Conservation (phyloP, 2,329 filamentous ascomycete genomes). For the Trichophyton benhamiae region DNA sequence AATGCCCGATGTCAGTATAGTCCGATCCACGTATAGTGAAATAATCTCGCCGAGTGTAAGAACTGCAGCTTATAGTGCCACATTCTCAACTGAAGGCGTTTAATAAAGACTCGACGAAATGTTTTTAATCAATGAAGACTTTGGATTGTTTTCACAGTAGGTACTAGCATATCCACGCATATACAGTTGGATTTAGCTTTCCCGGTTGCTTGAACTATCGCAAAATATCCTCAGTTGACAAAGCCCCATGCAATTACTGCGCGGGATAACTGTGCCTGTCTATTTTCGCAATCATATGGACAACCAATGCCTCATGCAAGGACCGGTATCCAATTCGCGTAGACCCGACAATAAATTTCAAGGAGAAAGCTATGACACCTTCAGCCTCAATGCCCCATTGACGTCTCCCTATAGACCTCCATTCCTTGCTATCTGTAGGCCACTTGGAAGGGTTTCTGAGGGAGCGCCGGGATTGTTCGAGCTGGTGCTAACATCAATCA, state of each 20-base stretch:
- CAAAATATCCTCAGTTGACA: constrained; percentile 56
- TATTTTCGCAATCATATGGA: constrained; percentile 21
- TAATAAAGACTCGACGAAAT: constrained; percentile 63
- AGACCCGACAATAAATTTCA: constrained; percentile 59
- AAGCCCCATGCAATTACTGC: constrained; percentile 48
- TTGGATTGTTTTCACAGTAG: constrained; percentile 14
- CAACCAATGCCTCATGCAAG: constrained; percentile 9
- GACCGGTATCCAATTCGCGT: constrained; percentile 18
- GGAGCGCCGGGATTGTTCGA: constrained; percentile 55
- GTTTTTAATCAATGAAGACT: constrained; percentile 63
- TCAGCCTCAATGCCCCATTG: constrained; percentile 65
- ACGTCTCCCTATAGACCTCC: constrained; percentile 13
- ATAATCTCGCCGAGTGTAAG: constrained; percentile 69
- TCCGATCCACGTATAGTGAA: constrained; percentile 57
- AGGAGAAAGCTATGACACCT: constrained; percentile 53
- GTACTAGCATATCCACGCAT: constrained; percentile 14
- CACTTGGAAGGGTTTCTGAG: constrained; percentile 12
- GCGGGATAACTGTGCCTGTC: constrained; percentile 43
- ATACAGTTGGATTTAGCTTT: constrained; percentile 6
- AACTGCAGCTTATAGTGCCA: constrained; percentile 80
- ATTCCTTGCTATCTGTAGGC: constrained; percentile 12
- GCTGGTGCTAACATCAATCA: constrained; percentile 48
- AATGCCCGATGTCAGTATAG: constrained; percentile 54
- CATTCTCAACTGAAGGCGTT: constrained; percentile 67
- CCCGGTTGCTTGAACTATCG: constrained; percentile 15